phyloP scores from a whole-genome alignment of 2,329 filamentous ascomycete genomes.

The Xylariaceae sp. region DNA sequence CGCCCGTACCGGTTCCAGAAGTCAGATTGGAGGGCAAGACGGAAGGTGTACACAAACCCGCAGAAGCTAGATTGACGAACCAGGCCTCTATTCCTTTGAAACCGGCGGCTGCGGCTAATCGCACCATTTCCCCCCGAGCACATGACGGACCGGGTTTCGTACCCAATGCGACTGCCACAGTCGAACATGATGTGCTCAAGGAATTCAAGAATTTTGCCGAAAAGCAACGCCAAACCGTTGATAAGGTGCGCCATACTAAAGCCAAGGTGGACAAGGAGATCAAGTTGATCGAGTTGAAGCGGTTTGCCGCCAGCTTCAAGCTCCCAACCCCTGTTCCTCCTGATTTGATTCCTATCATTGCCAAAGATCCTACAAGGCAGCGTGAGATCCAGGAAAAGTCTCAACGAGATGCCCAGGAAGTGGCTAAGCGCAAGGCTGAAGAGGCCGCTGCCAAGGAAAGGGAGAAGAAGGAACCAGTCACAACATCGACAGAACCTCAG shows the following conservation, averaged over 20 bases:
- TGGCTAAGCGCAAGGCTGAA: constrained; percentile 43
- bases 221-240: constrained; percentile 49
- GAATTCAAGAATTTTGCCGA: constrained; percentile 61
- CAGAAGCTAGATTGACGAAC: constrained; percentile 25
- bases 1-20: constrained; percentile 31
- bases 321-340: constrained; percentile 85
- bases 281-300: constrained; percentile 90
- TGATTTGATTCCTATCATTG: constrained; percentile 89
- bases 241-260: constrained; percentile 53
- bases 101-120: constrained; percentile 37
- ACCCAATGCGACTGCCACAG: constrained; percentile 54
- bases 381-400: constrained; percentile 88
- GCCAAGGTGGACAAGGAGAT: constrained; percentile 76
- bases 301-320: constrained; percentile 92
- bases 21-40: constrained; percentile 33
- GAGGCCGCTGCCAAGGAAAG: constrained; percentile 47
- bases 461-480: constrained; percentile 47
- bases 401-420: constrained; percentile 65
- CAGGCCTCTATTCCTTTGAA: constrained; percentile 28
- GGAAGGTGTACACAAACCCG: constrained; percentile 24
- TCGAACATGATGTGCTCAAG: constrained; percentile 56
- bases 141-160: constrained; percentile 36
- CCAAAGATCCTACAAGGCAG: constrained; percentile 94
- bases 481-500: constrained; percentile 41
- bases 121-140: constrained; percentile 38